These are phyloP conservation scores for Plantago elongata DNA, from an alignment of 257 asterid genomes.

Conservation along the genomic window DNA sequence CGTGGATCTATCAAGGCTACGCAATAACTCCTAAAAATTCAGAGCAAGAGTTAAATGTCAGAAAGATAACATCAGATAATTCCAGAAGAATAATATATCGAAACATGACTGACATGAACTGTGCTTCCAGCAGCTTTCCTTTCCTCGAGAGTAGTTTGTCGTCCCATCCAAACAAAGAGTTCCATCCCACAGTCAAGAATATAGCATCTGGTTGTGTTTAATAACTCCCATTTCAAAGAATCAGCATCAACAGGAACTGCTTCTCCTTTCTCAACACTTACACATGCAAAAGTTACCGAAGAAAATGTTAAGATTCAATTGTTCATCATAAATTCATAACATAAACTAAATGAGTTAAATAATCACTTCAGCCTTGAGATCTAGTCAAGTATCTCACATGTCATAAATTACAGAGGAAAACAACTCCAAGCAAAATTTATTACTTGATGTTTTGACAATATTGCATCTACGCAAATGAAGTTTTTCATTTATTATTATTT, in stretches of 20 bases:
- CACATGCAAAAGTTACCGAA: slow-evolving; percentile 26
- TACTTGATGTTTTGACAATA: too few relatives aligned
- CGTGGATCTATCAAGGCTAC: slow-evolving; percentile 31
- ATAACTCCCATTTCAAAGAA: slow-evolving; percentile 49
- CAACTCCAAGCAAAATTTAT: too few relatives aligned
- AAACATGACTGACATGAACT: slow-evolving; percentile 51
- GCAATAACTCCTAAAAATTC: slow-evolving; percentile 34
- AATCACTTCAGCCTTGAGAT: too few relatives aligned
- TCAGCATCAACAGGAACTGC: slow-evolving; percentile 62
- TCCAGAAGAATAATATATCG: slow-evolving; percentile 16
- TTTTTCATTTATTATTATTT: too few relatives aligned
- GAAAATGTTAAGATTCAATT: slow-evolving; percentile 14
- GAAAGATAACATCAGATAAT: slow-evolving; percentile 12
- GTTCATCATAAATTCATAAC: background rate
- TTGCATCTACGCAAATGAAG: too few relatives aligned
- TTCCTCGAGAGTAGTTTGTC: slow-evolving; percentile 52
- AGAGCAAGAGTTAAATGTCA: slow-evolving; percentile 7
- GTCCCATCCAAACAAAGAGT: slow-evolving; percentile 79
- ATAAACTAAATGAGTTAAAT: background rate
- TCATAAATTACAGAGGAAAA: too few relatives aligned
- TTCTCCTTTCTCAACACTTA: slow-evolving; percentile 55
- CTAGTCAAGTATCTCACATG: too few relatives aligned
- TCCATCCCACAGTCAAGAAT: slow-evolving; percentile 62
- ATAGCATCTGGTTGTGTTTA: slow-evolving; percentile 56
- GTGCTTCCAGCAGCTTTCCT: slow-evolving; percentile 51